These are phyloP conservation scores for Perkinsus chesapeaki DNA, from an alignment of 169 alveolate species.

Conservation along the genomic window DNA sequence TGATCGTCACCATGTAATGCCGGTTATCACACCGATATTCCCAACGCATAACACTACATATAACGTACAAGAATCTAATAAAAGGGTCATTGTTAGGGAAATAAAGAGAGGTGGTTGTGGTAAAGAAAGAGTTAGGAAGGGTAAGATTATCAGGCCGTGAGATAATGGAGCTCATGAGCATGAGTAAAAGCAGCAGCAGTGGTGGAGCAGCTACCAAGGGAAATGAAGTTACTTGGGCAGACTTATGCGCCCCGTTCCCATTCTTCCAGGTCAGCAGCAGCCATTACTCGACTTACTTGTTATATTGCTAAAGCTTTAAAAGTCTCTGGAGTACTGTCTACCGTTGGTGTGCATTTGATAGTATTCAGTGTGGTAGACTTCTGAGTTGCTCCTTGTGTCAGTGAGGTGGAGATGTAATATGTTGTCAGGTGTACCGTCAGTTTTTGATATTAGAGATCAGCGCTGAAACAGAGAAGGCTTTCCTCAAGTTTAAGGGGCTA, in stretches of 20 bases:
- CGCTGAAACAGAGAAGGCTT: background rate
- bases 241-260: background rate
- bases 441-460: background rate
- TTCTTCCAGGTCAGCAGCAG: background rate
- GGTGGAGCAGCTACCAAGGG: background rate
- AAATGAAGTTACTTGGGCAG: background rate
- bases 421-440: background rate
- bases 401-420: too few species aligned
- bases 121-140: too few species aligned
- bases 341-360: too few species aligned
- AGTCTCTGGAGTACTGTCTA: too few species aligned
- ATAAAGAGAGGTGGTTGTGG: conserved; percentile 30
- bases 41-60: conserved; percentile 73
- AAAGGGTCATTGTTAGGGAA: conserved; percentile 61
- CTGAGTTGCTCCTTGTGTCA: too few species aligned
- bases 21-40: conserved; percentile 74
- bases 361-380: too few species aligned
- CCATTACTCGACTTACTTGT: background rate
- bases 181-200: background rate
- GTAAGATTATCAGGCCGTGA: conserved; percentile 3
- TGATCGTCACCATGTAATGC: conserved; percentile 49
- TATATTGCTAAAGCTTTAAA: too few species aligned
- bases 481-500: conserved; percentile 65
- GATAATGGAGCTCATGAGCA: background rate
- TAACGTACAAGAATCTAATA: conserved; percentile 57